Percentiles rank a stretch among this genome's conserved stretches.
Conservation (phyloP, 73 alveolate species). For the Tetrahymena borealis region DNA sequence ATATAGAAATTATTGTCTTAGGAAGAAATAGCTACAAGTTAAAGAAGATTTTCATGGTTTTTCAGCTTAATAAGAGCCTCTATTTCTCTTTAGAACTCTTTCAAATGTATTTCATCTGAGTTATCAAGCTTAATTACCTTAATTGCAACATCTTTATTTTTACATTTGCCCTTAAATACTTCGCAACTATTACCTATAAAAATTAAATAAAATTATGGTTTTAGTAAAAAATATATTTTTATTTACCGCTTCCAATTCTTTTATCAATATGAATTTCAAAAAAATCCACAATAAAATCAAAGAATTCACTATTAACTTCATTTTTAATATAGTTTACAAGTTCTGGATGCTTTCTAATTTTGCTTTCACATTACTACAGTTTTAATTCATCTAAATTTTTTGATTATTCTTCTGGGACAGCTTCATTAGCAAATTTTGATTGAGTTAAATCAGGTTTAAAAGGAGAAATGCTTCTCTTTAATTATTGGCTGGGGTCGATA, state of each 20-base stretch:
- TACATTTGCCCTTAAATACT: constrained; percentile 84
- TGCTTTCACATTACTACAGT: background rate
- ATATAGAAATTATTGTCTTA: constrained; percentile 47
- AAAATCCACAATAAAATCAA: constrained; percentile 17
- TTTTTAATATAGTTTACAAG: background rate
- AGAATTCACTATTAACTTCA: background rate
- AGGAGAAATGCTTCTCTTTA: background rate
- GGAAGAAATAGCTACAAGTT: constrained; percentile 80
- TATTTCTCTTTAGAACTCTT: constrained; percentile 90
- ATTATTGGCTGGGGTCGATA: background rate
- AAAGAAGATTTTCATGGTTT: constrained; percentile 80
- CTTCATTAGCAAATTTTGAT: background rate
- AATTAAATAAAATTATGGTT: no score
- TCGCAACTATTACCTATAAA: constrained; percentile 51
- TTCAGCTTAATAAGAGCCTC: constrained; percentile 57
- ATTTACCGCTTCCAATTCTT: constrained; percentile 24
- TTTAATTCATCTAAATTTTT: background rate
- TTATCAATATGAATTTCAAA: background rate
- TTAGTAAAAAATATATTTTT: no score
- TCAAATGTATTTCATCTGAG: constrained; percentile 54
- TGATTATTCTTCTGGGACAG: background rate
- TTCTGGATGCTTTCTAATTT: background rate
- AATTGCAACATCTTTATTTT: constrained; percentile 92
- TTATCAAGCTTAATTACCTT: constrained; percentile 62
- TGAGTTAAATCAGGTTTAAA: background rate